phyloP scores from a whole-genome alignment of 768 basidiomycete species.

The Leccinellum rugosiceps region DNA sequence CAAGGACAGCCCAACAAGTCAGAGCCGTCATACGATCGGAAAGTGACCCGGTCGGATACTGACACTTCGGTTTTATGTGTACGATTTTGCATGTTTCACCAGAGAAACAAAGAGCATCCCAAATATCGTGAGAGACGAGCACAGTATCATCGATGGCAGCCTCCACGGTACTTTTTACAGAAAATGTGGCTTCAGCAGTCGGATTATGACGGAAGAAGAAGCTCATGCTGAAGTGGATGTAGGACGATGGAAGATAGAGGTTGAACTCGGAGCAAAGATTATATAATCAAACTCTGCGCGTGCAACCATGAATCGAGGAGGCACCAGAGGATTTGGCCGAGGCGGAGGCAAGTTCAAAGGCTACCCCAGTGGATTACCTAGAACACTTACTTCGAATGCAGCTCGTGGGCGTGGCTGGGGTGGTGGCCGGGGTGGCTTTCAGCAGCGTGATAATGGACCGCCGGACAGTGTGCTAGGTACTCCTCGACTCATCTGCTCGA shows the following conservation, averaged over 20 bases:
- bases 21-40: conserved; percentile 12
- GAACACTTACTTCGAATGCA: conserved; percentile 14
- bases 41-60: neutral
- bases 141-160: conserved; percentile 23
- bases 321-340: conserved; percentile 50
- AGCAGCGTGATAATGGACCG: conserved; percentile 71
- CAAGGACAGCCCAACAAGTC: conserved; percentile 34
- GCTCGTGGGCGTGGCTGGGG: conserved; percentile 67
- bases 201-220: conserved; percentile 32
- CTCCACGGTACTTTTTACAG: conserved; percentile 11
- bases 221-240: conserved; percentile 28
- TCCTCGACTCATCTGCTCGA: neutral
- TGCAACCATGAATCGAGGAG: conserved; percentile 48
- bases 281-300: conserved; percentile 18
- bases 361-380: neutral
- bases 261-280: conserved; percentile 6
- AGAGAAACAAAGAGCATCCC: conserved; percentile 25
- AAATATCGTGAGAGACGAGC: conserved; percentile 33
- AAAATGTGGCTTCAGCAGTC: conserved; percentile 28
- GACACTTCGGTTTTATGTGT: conserved; percentile 23
- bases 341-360: conserved; percentile 42
- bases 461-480: conserved; percentile 76
- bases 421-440: conserved; percentile 66
- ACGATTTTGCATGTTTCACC: conserved; percentile 15
- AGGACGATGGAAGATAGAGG: neutral